phyloP scores from a whole-genome alignment of 305 asterid genomes.

The Lippia alba region DNA sequence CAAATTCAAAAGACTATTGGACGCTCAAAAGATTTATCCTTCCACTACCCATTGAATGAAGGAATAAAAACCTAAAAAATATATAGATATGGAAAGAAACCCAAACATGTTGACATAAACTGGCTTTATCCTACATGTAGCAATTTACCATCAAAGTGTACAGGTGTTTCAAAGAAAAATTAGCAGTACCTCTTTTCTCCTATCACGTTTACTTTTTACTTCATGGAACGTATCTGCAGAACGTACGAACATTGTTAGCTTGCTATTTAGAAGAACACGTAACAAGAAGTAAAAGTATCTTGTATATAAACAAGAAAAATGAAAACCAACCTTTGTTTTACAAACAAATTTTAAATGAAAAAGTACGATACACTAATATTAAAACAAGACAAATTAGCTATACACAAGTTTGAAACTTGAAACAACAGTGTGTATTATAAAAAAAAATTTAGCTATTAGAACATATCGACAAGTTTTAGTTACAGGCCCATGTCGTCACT shows the following conservation, averaged over 20 bases:
- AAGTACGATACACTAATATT: background rate
- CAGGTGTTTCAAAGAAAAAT: constrained; percentile 12
- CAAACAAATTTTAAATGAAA: constrained; percentile 9
- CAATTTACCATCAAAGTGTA: constrained; percentile 6
- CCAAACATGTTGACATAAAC: background rate
- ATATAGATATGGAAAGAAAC: background rate
- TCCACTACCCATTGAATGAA: background rate
- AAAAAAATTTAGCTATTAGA: constrained; percentile 15
- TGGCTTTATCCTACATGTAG: background rate
- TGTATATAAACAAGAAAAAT: constrained; percentile 23
- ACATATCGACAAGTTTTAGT: constrained; percentile 12
- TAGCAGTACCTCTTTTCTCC: constrained; percentile 75
- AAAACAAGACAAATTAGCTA: constrained; percentile 12
- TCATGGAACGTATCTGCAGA: constrained; percentile 89
- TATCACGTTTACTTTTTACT: constrained; percentile 85
- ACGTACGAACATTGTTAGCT: constrained; percentile 33
- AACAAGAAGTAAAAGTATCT: constrained; percentile 25
- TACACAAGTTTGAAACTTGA: constrained; percentile 13
- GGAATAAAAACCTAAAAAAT: background rate
- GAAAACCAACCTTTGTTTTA: background rate
- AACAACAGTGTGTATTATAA: constrained; percentile 6
- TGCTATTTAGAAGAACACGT: constrained; percentile 22
- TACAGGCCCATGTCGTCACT: constrained; percentile 4
- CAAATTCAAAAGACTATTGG: background rate
- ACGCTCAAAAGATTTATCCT: constrained; percentile 4